These are phyloP conservation scores for Lipomyces chichibuensis DNA, from an alignment of 805 yeast species.

Conservation along the genomic window DNA sequence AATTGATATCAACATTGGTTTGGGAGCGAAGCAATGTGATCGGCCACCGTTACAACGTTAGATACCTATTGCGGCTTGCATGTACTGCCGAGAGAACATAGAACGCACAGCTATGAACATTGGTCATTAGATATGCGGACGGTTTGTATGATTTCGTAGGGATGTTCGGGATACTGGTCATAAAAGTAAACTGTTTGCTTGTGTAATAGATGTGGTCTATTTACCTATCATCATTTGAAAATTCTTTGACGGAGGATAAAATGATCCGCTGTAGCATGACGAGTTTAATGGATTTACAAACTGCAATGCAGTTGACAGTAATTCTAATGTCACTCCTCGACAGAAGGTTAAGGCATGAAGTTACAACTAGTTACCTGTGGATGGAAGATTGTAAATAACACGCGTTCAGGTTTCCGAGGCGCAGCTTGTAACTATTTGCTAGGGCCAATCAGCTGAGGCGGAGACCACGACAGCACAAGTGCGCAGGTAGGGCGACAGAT, in stretches of 20 bases:
- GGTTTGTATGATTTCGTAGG: background rate
- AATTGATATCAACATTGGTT: background rate
- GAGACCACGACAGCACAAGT: background rate
- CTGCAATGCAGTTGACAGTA: too few species aligned
- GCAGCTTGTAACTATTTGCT: background rate
- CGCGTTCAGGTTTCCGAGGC: background rate
- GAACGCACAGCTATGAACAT: background rate
- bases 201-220: background rate
- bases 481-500: background rate
- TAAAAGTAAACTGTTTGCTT: background rate
- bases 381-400: too few species aligned
- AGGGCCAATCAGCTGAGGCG: slow-evolving; percentile 1
- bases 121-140: background rate
- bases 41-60: background rate
- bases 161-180: background rate
- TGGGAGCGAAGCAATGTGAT: background rate
- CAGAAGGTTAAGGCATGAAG: too few species aligned
- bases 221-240: too few species aligned
- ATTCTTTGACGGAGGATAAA: too few species aligned
- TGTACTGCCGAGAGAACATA: background rate
- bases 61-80: background rate
- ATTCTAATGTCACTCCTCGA: too few species aligned
- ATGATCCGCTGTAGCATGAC: too few species aligned
- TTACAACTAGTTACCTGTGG: too few species aligned
- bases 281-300: too few species aligned